These are phyloP conservation scores for Lachnellula hyalina DNA, from an alignment of 2,329 filamentous ascomycete genomes.

Conservation along the genomic window DNA sequence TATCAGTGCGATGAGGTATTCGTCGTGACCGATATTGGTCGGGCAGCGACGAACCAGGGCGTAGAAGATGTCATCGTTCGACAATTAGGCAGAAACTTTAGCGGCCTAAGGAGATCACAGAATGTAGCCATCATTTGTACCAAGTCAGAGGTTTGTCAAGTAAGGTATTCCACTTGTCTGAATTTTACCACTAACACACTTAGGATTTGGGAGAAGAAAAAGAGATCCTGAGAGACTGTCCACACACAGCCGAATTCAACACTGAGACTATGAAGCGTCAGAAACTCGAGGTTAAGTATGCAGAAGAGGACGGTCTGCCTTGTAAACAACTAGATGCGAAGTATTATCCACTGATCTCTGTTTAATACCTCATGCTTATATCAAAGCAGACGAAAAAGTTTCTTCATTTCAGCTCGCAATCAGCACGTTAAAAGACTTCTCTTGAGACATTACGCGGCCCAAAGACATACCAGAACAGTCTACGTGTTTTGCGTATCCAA, in stretches of 20 bases:
- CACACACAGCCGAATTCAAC: slow-evolving; percentile 7
- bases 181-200: background rate
- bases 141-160: slow-evolving; percentile 10
- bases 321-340: background rate
- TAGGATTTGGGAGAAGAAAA: slow-evolving; percentile 4
- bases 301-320: background rate
- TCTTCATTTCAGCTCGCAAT: slow-evolving; percentile 11
- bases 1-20: slow-evolving; percentile 14
- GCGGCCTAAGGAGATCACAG: slow-evolving; percentile 9
- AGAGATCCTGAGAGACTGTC: slow-evolving; percentile 10
- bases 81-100: slow-evolving; percentile 11
- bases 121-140: slow-evolving; percentile 13
- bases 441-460: slow-evolving; percentile 1
- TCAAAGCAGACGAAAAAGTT: slow-evolving; percentile 1
- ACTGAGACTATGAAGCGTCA: background rate
- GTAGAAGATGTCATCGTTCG: slow-evolving; percentile 5
- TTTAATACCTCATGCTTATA: slow-evolving; percentile 3
- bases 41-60: slow-evolving; percentile 9
- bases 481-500: slow-evolving; percentile 13
- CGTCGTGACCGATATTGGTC: slow-evolving; percentile 10
- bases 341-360: background rate
- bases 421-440: slow-evolving; percentile 3
- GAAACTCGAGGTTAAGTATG: background rate
- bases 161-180: background rate
- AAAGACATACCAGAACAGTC: slow-evolving; percentile 3